Conservation (phyloP, 768 basidiomycete species). For the Auricularia sp. region DNA sequence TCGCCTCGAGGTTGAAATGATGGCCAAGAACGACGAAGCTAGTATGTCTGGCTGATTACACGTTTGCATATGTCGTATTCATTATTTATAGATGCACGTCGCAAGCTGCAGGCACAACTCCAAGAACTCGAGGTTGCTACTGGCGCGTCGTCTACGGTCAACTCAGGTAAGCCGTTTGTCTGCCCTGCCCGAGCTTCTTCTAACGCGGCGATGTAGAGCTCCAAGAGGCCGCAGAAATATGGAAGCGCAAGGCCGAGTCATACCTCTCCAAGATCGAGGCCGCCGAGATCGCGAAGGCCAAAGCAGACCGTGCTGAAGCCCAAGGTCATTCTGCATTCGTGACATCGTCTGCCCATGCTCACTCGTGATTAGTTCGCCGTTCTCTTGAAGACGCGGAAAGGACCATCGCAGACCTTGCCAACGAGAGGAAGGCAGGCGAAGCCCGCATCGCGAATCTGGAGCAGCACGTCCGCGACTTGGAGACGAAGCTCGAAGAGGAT, state of each 20-base stretch:
- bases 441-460: conserved; percentile 41
- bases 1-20: conserved; percentile 40
- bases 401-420: conserved; percentile 36
- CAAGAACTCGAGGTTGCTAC: conserved; percentile 56
- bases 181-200: neutral
- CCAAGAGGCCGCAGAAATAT: conserved; percentile 50
- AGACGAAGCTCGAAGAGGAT: conserved; percentile 55
- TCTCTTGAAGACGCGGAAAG: conserved; percentile 54
- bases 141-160: conserved; percentile 48
- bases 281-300: conserved; percentile 57
- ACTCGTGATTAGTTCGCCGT: conserved; percentile 38
- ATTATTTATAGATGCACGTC: conserved; percentile 37
- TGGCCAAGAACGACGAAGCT: conserved; percentile 46
- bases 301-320: conserved; percentile 52
- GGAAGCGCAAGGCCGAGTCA: conserved; percentile 51
- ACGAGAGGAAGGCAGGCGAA: conserved; percentile 44
- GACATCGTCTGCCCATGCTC: neutral
- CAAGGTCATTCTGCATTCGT: conserved; percentile 30
- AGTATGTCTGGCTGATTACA: conserved; percentile 27
- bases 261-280: conserved; percentile 54
- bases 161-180: conserved; percentile 34
- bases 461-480: conserved; percentile 44
- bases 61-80: neutral
- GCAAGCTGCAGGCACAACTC: conserved; percentile 45
- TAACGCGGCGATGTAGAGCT: conserved; percentile 34